Evolutionary conservation across 352 stramenopile genomes (phyloP), one percentile per base, ranked within the genome.

Genomic region (Phytopythium boreale): DNA sequence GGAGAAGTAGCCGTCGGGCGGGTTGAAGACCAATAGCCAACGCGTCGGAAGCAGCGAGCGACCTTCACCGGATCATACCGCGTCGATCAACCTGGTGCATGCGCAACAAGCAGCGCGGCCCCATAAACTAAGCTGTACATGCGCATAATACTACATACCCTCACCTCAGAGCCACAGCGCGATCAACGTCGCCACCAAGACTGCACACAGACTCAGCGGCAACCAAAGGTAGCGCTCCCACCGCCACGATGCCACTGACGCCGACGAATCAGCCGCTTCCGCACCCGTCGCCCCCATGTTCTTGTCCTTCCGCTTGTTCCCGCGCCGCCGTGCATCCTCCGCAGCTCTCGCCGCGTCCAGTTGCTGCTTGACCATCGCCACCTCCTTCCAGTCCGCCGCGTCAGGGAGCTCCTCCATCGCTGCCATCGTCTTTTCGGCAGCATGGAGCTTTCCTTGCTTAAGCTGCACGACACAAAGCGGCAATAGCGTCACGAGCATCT

Each of bases 381-480:
- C 51, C 34, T 90, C 69, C 19, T 69, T 68, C 53, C 69, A 75
- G 22, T 61, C 62, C 24, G 67, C 51, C 29, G 68, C 66, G 36
- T 70, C 61, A 6, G 71, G 63, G 24, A 88, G 58, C 4, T 67
- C 31, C 43, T 86, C 75, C 19, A 89, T 79, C 47, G 83, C 72
- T 27, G 69, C 44, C 63, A 88, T 78, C 27, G 82, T 47, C 49
- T 70, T 37, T 2, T 59, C 47, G 4, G 82, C 82, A 26, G 74
- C 51, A 0, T 46, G 62, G 17, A 74, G 56, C 47, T 82, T 74
- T 7, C 71, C 68, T 29, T 77, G 62, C 56, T 75, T 79, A n/a
- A 90, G 71, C 22, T 82, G 64, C 10, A 90, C 67, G 39, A 90
- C 76, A 26, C 79, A 90, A 29, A 86, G 67, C 9, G 76, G 79